phyloP scores from a whole-genome alignment of 2,329 filamentous ascomycete species.

The Aspergillus udagawae region DNA sequence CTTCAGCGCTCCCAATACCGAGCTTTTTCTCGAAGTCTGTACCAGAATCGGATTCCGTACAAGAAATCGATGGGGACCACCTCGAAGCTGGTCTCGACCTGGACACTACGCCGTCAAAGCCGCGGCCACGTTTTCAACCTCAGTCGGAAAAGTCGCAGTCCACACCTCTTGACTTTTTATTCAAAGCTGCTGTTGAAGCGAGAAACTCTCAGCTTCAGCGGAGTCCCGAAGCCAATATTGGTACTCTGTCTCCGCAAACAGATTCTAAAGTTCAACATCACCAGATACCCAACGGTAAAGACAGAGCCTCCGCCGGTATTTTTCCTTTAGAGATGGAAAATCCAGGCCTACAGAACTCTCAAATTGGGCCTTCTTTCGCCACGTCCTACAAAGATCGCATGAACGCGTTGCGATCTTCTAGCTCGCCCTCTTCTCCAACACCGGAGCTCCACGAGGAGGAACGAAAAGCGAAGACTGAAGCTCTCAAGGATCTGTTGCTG shows the following conservation, averaged over 20 bases:
- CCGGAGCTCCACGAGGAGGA: conserved; percentile 35
- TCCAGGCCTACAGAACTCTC: conserved; percentile 47
- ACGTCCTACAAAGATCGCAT: conserved; percentile 50
- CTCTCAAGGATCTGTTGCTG: conserved; percentile 43
- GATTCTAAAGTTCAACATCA: conserved; percentile 37
- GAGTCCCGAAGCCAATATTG: conserved; percentile 36
- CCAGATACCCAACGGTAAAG: conserved; percentile 40
- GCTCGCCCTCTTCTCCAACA: conserved; percentile 27
- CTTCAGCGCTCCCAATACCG: conserved; percentile 83
- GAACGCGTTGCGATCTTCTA: conserved; percentile 39
- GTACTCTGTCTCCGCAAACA: conserved; percentile 50
- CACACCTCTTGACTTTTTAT: conserved; percentile 85
- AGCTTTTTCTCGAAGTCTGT: conserved; percentile 79
- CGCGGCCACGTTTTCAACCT: conserved; percentile 34
- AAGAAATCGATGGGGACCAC: conserved; percentile 39
- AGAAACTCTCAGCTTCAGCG: conserved; percentile 53
- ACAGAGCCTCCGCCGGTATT: conserved; percentile 48
- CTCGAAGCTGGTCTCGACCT: conserved; percentile 30
- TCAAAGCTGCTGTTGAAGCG: conserved; percentile 73
- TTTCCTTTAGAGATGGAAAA: conserved; percentile 68
- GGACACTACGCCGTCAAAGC: conserved; percentile 44
- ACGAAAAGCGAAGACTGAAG: conserved; percentile 41
- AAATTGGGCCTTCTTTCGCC: conserved; percentile 64
- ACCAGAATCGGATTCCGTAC: conserved; percentile 53
- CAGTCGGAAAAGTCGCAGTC: conserved; percentile 47